phyloP scores from a whole-genome alignment of 257 asterid genomes.

The Cinchona pubescens region DNA sequence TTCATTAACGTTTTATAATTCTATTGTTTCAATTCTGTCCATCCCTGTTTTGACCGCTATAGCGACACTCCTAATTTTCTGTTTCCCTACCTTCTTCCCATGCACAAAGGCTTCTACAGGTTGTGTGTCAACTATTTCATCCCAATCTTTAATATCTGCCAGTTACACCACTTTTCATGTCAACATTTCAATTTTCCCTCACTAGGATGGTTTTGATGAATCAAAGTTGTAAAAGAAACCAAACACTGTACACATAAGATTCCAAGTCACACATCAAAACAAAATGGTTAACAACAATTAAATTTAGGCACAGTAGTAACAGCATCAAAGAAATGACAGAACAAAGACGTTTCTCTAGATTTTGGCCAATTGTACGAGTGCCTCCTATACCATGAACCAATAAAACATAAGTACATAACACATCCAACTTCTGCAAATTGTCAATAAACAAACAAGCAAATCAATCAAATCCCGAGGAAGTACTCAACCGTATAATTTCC shows the following conservation, averaged over 20 bases:
- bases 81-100: not conserved
- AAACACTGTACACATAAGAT: too few relatives aligned
- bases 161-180: not conserved
- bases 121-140: not conserved
- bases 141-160: not conserved
- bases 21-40: not conserved
- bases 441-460: not conserved
- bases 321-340: too few relatives aligned
- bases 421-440: not conserved
- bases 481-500: not conserved
- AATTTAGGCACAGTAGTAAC: too few relatives aligned
- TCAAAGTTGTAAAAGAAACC: too few relatives aligned
- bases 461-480: not conserved
- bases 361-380: too few relatives aligned
- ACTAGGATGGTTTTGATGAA: too few relatives aligned
- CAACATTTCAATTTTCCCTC: not conserved
- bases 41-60: not conserved
- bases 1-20: not conserved
- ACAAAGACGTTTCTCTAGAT: too few relatives aligned
- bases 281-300: too few relatives aligned
- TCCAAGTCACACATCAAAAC: too few relatives aligned
- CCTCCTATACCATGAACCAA: too few relatives aligned
- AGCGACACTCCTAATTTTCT: not conserved
- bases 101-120: not conserved
- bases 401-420: not conserved